Base-by-base conservation (phyloP, 768 basidiomycete genomes). In the Asterophora parasitica region DNA sequence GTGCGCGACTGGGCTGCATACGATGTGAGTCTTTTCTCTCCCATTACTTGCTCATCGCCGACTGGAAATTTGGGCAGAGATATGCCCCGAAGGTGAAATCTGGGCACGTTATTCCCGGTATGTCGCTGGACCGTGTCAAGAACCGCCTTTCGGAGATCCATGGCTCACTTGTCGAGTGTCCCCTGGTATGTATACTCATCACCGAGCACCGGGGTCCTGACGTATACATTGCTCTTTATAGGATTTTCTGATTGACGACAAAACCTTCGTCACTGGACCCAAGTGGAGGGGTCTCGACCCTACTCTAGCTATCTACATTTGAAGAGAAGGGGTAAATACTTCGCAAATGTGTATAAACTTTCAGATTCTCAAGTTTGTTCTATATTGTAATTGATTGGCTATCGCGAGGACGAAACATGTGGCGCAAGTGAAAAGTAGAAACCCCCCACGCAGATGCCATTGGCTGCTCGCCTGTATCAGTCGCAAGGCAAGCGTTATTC, bases 241-340 rank as follows among this genome's bases (percentile, higher is more conserved):
- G 88, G 85, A 92, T 63, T 93, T 92, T 76, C 70, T 93, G 38
- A 88, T 88, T 42, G 88, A 90, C 50, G 78, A 91, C 52, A 82
- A 79, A 55, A 79, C 78, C 1, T 80, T 92, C 40, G 78, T 81
- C 10, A 75, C 75, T 50, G 85, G 83, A 0, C 70, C 81, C 1
- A 83, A 87, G 45, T 92, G 89, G 89, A 69, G 61, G 12, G 83
- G 77, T 4, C 66, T 89, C 30, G 83, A 89, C 65, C 88, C 88
- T 3, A 83, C 85, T 2, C 67, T 92, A 44, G 88, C 87, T 0
- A 82, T 91, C 51, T 92, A 87, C 60, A 82, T 91, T 38, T 91
- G 33, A 41, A 6, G 23, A 23, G 23, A 23, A 23, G 23, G 23
- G 23, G 23, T 23, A 6, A 3, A 6, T 6, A 6, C 3, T 23